phyloP scores from a whole-genome alignment of 1,284 basidiomycete genomes.

The Lignosus rhinocerotis region DNA sequence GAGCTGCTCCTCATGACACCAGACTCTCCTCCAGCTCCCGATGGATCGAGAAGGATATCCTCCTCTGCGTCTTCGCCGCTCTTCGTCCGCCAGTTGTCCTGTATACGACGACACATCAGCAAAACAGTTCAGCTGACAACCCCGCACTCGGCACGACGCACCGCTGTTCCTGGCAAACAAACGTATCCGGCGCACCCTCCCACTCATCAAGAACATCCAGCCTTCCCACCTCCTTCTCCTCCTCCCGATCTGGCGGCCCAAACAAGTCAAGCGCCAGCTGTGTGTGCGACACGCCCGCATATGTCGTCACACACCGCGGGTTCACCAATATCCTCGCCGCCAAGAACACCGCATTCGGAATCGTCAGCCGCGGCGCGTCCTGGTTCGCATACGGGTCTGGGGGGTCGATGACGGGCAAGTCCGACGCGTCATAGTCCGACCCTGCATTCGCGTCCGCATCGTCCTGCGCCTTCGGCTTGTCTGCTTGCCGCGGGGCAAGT shows the following conservation, averaged over 20 bases:
- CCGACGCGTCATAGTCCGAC: conserved; percentile 84
- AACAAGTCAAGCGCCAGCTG: conserved; percentile 90
- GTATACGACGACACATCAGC: conserved; percentile 6
- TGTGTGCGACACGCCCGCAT: conserved; percentile 93
- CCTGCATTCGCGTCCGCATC: conserved; percentile 81
- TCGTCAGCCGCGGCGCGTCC: conserved; percentile 46
- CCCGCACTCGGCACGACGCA: conserved; percentile 31
- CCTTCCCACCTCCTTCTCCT: conserved; percentile 49
- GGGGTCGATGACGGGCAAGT: conserved; percentile 40
- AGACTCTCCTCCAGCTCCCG: conserved; percentile 53
- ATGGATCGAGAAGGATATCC: conserved; percentile 85
- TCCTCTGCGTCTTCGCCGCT: conserved; percentile 86
- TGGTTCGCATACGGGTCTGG: conserved; percentile 33
- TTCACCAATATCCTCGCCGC: conserved; percentile 91
- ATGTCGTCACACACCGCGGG: conserved; percentile 93
- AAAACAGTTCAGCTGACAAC: not conserved
- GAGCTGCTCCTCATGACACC: not conserved
- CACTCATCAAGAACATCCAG: conserved; percentile 91
- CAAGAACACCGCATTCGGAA: conserved; percentile 87
- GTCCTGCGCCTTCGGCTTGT: conserved; percentile 30
- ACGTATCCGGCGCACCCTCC: conserved; percentile 92
- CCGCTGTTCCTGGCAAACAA: conserved; percentile 95
- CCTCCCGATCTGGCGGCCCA: conserved; percentile 63
- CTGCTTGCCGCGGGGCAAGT: conserved; percentile 34
- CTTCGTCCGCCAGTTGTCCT: conserved; percentile 88